Conservation (phyloP, 768 basidiomycete species). For the Calocybe gangraenosa region DNA sequence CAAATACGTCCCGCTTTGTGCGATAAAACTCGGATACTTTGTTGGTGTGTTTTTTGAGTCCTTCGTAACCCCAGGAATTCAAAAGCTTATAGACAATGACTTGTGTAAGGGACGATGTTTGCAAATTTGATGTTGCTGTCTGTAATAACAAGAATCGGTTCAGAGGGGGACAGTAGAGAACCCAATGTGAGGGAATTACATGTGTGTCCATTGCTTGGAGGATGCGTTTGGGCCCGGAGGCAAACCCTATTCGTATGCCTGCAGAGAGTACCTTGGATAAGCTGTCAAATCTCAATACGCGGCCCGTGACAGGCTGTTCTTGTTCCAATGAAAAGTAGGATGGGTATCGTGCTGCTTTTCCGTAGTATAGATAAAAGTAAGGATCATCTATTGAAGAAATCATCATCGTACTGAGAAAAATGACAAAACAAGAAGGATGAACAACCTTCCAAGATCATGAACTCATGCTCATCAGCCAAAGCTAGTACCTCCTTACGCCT, state of each 20-base stretch:
- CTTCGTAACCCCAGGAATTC: conserved; percentile 64
- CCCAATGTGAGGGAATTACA: conserved; percentile 45
- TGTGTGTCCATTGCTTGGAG: conserved; percentile 63
- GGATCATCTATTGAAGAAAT: conserved; percentile 56
- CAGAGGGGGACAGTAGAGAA: background rate
- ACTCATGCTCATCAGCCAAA: conserved; percentile 64
- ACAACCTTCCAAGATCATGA: conserved; percentile 79
- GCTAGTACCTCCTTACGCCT: conserved; percentile 65
- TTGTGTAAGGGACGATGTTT: conserved; percentile 55
- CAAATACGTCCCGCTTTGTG: conserved; percentile 65
- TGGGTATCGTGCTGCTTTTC: conserved; percentile 51
- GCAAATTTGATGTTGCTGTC: conserved; percentile 50
- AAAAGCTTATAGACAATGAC: conserved; percentile 52
- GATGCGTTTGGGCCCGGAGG: conserved; percentile 63
- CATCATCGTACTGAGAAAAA: background rate
- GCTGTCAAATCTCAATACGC: conserved; percentile 83
- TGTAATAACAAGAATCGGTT: background rate
- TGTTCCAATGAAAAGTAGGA: conserved; percentile 79
- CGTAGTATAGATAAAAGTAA: conserved; percentile 73
- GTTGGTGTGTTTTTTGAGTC: conserved; percentile 61
- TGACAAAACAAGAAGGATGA: background rate
- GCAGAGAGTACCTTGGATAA: conserved; percentile 76
- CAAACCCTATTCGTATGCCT: conserved; percentile 75
- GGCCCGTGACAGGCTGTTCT: conserved; percentile 57
- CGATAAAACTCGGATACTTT: conserved; percentile 68